These are phyloP conservation scores for Aspergillus avenaceus DNA, from an alignment of 495 filamentous ascomycete species.

Conservation along the genomic window DNA sequence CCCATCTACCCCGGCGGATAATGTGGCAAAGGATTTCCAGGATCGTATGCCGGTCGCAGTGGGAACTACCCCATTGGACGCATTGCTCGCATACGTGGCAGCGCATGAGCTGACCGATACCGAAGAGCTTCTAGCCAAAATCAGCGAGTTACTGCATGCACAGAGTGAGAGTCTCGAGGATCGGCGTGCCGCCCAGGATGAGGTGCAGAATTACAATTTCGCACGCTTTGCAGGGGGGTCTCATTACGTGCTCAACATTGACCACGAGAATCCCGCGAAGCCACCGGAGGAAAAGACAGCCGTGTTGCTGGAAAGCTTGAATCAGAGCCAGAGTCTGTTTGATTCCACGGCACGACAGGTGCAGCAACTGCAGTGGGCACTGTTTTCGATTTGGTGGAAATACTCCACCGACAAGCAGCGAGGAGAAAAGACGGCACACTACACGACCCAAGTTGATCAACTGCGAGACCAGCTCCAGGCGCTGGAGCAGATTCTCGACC, in stretches of 20 bases:
- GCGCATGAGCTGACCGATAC: constrained; percentile 18
- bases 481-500: background rate
- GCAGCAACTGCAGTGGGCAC: constrained; percentile 7
- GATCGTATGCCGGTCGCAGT: constrained; percentile 28
- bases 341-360: constrained; percentile 12
- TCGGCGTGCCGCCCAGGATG: constrained; percentile 25
- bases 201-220: constrained; percentile 30
- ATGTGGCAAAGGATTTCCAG: constrained; percentile 9
- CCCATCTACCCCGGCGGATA: constrained; percentile 25
- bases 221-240: constrained; percentile 18
- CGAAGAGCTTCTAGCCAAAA: constrained; percentile 13
- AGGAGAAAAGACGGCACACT: no score
- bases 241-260: constrained; percentile 11
- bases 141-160: constrained; percentile 23
- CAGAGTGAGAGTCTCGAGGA: constrained; percentile 33
- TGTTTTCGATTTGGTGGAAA: constrained; percentile 19
- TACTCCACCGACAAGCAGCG: background rate
- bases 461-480: background rate
- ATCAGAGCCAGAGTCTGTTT: constrained; percentile 5
- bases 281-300: background rate
- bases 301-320: constrained; percentile 5
- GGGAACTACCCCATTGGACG: constrained; percentile 44
- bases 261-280: background rate
- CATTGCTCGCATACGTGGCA: constrained; percentile 33
- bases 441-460: no score